phyloP scores from a whole-genome alignment of 805 yeast genomes.

The Hanseniaspora singularis region DNA sequence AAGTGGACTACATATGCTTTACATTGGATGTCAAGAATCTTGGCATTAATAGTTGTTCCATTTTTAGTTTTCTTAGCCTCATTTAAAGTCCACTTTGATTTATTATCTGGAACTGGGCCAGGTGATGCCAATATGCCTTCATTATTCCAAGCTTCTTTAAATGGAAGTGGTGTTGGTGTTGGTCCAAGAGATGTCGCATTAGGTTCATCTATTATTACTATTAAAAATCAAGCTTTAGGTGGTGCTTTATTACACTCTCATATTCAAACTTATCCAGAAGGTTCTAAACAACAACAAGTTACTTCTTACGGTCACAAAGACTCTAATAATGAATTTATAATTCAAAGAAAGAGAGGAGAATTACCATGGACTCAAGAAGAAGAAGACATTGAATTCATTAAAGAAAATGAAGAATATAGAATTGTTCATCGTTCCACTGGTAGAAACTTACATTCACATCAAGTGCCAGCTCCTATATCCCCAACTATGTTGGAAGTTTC shows the following conservation, averaged over 20 bases:
- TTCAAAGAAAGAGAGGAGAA: conserved; percentile 46
- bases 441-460: conserved; percentile 73
- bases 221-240: conserved; percentile 57
- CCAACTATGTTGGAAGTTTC: conserved; percentile 67
- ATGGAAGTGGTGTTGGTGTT: conserved; percentile 48
- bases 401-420: conserved; percentile 58
- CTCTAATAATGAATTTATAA: conserved; percentile 67
- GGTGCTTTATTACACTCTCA: conserved; percentile 83
- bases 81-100: conserved; percentile 65
- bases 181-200: conserved; percentile 65
- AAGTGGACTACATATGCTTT: conserved; percentile 37
- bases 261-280: conserved; percentile 72
- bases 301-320: conserved; percentile 89
- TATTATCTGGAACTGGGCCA: conserved; percentile 64
- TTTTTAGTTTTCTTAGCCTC: conserved; percentile 46
- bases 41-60: conserved; percentile 57
- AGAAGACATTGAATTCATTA: conserved; percentile 30
- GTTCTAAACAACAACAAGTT: conserved; percentile 86
- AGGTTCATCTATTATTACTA: conserved; percentile 40
- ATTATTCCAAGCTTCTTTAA: conserved; percentile 65
- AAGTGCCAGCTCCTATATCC: conserved; percentile 61
- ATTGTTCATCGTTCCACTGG: conserved; percentile 59
- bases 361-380: conserved; percentile 22
- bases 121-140: conserved; percentile 74
- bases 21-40: conserved; percentile 58